Evolutionary conservation across 768 basidiomycete genomes (phyloP).

Genomic region (Mycena rebaudengoi): DNA sequence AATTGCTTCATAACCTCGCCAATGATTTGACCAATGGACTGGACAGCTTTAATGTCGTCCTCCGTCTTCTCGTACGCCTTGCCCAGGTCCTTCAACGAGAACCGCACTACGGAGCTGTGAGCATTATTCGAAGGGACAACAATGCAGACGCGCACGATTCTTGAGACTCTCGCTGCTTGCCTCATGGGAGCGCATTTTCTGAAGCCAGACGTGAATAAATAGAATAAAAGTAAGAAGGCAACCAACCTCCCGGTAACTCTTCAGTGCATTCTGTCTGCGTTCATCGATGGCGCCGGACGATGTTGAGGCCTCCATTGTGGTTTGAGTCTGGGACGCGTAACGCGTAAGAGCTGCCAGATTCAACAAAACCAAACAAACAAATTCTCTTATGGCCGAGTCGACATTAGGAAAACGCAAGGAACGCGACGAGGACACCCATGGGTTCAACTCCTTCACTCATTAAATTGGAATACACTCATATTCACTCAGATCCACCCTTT

Average conservation of each 20-base stretch:
- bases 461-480: background rate
- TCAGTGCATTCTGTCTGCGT: constrained; percentile 76
- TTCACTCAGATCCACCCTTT: constrained; percentile 76
- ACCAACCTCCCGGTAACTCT: constrained; percentile 76
- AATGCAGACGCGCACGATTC: constrained; percentile 69
- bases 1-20: constrained; percentile 99
- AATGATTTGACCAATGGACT: constrained; percentile 98
- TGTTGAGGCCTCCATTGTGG: constrained; percentile 59
- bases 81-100: constrained; percentile 89
- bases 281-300: constrained; percentile 73
- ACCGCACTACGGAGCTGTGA: constrained; percentile 87
- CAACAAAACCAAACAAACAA: constrained; percentile 1
- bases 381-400: constrained; percentile 16
- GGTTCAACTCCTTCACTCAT: constrained; percentile 32
- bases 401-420: constrained; percentile 56
- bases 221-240: background rate
- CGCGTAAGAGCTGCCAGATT: constrained; percentile 24
- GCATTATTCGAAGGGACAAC: background rate
- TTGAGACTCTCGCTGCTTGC: constrained; percentile 86
- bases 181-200: constrained; percentile 98
- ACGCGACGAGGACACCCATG: constrained; percentile 47
- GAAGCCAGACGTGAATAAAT: constrained; percentile 22
- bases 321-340: constrained; percentile 48
- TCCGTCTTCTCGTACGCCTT: constrained; percentile 94
- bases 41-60: constrained; percentile 98